Conservation (phyloP, 176 grass and related monocot genomes). For the bread wheat (Triticum aestivum) region IWGSC_CS_RefSeq_v2.1 NC_057803.1:566456266-566456765, state of each 20-base stretch:
- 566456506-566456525: neutral
- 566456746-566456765: too few species aligned
- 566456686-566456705: slow-evolving; percentile 17
- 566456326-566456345: neutral
- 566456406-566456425: neutral
- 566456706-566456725: neutral
- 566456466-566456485: neutral
- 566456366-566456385: neutral
- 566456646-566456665: slow-evolving; percentile 47
- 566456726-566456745: neutral
- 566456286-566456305: neutral
- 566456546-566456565: neutral
- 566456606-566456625: neutral
- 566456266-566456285: too few species aligned
- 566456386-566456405: neutral
- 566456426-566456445: neutral
- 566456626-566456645: neutral
- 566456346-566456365: neutral
- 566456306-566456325: neutral
- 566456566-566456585: slow-evolving; percentile 16
- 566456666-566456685: slow-evolving; percentile 38
- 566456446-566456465: neutral
- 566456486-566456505: neutral
- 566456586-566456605: neutral
- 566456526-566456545: neutral